Evolutionary conservation across 202 grass and related monocot genomes (phyloP), one percentile per base, ranked within the genome.

Genomic region (Miscanthus sacchariflorus): DNA sequence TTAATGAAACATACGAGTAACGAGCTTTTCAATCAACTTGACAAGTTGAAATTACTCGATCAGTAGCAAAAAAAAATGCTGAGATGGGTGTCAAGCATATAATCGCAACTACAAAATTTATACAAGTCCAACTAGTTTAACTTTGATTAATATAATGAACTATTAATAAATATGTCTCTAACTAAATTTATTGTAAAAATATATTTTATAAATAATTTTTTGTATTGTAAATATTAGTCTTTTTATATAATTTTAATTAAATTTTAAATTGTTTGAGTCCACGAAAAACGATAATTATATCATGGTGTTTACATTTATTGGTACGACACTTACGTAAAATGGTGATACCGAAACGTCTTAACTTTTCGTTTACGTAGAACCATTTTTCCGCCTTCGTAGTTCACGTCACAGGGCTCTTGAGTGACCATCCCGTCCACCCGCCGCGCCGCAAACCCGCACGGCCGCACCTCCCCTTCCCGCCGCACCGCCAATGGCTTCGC

Each of bases 401-500:
- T 61, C 8, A 23, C 21, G 58, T 23, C 19, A 61, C 58, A 8
- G 58, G 7, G 19, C 58, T 23, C 21, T 23, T n/a, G 8, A 23
- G 18, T 23, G 21, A 61, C 58, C 21, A 8, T n/a, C 54, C 18
- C 7, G 15, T 17, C 19, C 24, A 42, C 4, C 9, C 3, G 2
- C 10, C 9, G 3, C 5, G 14, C 30, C 24, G 15, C 7, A 75
- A 56, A 30, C 50, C 45, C 39, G 39, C 46, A 35, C 48, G 40
- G 40, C 45, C 39, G 39, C 46, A 35, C 48, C 48, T 24, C 2
- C 48, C 38, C 14, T 18, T n/a, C 7, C 79, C 80, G 50, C 70
- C 43, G 44, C 70, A 21, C 13, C 49, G 14, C 33, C 48, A 23
- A 96, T 96, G 91, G 86, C 81, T n/a, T 90, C 91, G 78, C 81